Evolutionary conservation across 75 land plant genomes (phyloP).

Genomic region (Ceratopteris richardii): DNA sequence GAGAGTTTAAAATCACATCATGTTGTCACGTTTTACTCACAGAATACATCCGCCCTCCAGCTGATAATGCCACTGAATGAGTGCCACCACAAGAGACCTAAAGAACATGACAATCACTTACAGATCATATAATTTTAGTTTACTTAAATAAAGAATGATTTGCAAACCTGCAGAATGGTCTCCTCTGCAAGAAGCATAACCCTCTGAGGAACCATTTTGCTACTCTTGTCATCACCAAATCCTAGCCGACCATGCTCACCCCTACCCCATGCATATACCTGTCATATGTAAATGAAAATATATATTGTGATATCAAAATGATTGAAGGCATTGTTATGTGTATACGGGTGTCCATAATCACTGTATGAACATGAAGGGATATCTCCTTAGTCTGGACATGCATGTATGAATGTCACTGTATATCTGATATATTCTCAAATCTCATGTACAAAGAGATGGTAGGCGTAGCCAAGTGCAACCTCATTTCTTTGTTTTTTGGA

Average conservation of each 20-base stretch:
- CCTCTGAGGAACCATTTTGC: slow-evolving; percentile 91
- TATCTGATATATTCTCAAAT: too few relatives aligned
- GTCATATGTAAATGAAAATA: not conserved
- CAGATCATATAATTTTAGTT: slow-evolving; percentile 11
- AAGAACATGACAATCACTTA: too few relatives aligned
- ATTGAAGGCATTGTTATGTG: too few relatives aligned
- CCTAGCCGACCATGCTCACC: slow-evolving; percentile 98
- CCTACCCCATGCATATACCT: slow-evolving; percentile 99
- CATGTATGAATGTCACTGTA: too few relatives aligned
- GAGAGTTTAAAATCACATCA: too few relatives aligned
- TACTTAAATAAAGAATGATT: not conserved
- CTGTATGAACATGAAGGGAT: too few relatives aligned
- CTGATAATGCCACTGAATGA: slow-evolving; percentile 77
- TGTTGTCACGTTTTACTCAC: slow-evolving; percentile 60
- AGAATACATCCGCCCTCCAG: slow-evolving; percentile 77
- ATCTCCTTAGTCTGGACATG: too few relatives aligned
- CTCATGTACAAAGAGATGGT: too few relatives aligned
- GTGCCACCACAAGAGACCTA: slow-evolving; percentile 95
- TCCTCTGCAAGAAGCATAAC: slow-evolving; percentile 64
- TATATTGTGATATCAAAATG: not conserved
- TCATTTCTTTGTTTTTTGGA: too few relatives aligned
- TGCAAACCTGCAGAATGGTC: slow-evolving; percentile 62
- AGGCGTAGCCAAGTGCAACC: too few relatives aligned
- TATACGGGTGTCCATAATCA: too few relatives aligned
- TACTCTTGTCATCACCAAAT: slow-evolving; percentile 98